Conservation (phyloP, 139 green algal species). For the Chlorella sp. region DNA sequence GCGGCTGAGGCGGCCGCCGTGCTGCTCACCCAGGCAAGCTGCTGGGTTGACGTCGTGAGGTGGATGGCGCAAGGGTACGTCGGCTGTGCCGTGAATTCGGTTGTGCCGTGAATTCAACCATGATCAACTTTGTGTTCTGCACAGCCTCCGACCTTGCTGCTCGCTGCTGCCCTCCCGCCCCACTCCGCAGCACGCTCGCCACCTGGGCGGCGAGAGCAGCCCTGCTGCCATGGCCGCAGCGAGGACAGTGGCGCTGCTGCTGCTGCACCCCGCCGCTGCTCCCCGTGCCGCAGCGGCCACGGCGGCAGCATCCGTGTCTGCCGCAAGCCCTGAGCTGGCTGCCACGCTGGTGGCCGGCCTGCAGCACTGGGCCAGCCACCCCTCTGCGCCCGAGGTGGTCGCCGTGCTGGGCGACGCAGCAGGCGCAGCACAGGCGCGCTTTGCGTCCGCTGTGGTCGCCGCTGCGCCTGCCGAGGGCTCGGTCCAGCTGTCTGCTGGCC, state of each 20-base stretch:
- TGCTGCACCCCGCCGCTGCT: conserved; percentile 27
- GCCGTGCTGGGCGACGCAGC: background rate
- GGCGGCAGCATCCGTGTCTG: conserved; percentile 14
- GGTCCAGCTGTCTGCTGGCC: background rate
- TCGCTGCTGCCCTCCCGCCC: too few relatives aligned
- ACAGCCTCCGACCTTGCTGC: too few relatives aligned
- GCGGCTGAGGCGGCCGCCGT: conserved; percentile 35
- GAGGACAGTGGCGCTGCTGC: conserved; percentile 22
- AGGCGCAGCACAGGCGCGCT: background rate
- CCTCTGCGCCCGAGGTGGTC: background rate
- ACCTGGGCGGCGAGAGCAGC: conserved; percentile 9
- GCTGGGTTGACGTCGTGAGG: background rate
- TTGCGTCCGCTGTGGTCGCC: background rate
- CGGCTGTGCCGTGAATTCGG: too few relatives aligned
- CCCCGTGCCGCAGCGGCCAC: conserved; percentile 29
- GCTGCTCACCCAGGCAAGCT: conserved; percentile 35
- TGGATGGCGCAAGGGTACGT: background rate
- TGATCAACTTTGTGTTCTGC: too few relatives aligned
- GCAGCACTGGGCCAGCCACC: conserved; percentile 20
- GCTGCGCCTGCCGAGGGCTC: conserved; percentile 1
- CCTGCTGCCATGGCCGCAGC: background rate
- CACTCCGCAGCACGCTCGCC: background rate
- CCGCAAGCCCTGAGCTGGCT: background rate
- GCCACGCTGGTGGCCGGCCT: conserved; percentile 5
- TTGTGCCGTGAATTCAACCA: too few relatives aligned